phyloP scores from a whole-genome alignment of 1,284 basidiomycete species.

The Rhodofomes roseus region DNA sequence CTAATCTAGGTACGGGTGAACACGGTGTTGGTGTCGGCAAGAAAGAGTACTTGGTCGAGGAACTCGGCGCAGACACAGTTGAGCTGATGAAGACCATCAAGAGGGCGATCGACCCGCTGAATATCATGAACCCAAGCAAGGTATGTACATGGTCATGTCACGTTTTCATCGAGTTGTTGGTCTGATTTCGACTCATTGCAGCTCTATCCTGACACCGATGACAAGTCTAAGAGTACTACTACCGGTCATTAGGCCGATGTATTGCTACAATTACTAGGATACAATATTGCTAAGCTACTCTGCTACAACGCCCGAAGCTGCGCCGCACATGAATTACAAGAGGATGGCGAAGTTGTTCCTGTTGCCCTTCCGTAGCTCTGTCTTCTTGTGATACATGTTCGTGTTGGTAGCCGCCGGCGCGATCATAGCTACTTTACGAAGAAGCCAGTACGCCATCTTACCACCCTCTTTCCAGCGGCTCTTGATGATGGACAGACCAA shows the following conservation, averaged over 20 bases:
- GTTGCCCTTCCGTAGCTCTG: constrained; percentile 56
- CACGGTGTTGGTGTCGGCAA: constrained; percentile 80
- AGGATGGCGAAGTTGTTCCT: constrained; percentile 80
- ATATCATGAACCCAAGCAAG: constrained; percentile 83
- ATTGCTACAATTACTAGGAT: not conserved
- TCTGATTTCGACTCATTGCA: not conserved
- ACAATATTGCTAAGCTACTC: too few species aligned
- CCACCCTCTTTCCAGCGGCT: constrained; percentile 61
- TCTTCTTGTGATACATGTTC: constrained; percentile 50
- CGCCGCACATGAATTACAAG: constrained; percentile 19
- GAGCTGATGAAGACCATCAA: constrained; percentile 81
- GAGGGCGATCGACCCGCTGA: constrained; percentile 66
- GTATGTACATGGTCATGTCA: constrained; percentile 28
- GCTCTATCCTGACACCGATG: constrained; percentile 16
- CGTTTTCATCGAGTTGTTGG: not conserved
- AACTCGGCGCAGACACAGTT: constrained; percentile 77
- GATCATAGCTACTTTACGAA: constrained; percentile 37
- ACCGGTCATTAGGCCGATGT: not conserved
- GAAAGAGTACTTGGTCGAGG: constrained; percentile 65
- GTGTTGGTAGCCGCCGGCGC: constrained; percentile 9
- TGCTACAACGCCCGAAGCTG: not conserved
- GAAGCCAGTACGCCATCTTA: constrained; percentile 78
- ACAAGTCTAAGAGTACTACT: too few species aligned
- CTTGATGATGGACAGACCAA: constrained; percentile 65
- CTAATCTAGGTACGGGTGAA: constrained; percentile 52